Percentiles rank a stretch among this genome's conserved stretches.
Conservation (phyloP, 192 early-diverging fungal genomes). For the Podila epigama region DNA sequence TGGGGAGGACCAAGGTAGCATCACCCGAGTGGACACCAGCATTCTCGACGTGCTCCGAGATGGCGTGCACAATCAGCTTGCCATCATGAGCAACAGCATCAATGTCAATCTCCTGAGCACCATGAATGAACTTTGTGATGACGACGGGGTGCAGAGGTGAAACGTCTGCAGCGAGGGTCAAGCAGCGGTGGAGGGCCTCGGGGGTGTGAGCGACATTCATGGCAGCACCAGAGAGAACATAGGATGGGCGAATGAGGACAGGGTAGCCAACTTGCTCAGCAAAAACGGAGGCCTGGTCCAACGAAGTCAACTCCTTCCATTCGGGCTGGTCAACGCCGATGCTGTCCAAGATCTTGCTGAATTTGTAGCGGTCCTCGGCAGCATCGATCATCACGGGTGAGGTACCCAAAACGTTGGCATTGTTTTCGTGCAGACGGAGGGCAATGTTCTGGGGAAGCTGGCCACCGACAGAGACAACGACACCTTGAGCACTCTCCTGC, state of each 20-base stretch:
- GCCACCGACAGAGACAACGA: conserved; percentile 92
- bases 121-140: conserved; percentile 95
- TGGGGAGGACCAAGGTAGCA: conserved; percentile 91
- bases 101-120: conserved; percentile 94
- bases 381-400: conserved; percentile 89
- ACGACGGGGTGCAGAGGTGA: conserved; percentile 97
- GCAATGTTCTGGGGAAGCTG: conserved; percentile 99
- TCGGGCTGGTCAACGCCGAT: conserved; percentile 96
- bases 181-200: conserved; percentile 71
- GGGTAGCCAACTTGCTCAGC: conserved; percentile 88
- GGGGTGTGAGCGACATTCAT: conserved; percentile 95
- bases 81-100: conserved; percentile 92
- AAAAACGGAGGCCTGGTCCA: conserved; percentile 87
- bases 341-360: conserved; percentile 87
- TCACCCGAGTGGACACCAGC: conserved; percentile 98
- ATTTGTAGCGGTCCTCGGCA: conserved; percentile 96
- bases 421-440: conserved; percentile 73
- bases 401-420: conserved; percentile 91
- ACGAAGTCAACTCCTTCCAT: conserved; percentile 92
- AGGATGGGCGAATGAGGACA: conserved; percentile 94
- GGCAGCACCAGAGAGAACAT: conserved; percentile 97
- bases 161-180: conserved; percentile 84
- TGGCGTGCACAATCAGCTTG: conserved; percentile 83
- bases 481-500: conserved; percentile 81
- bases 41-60: conserved; percentile 97